Percentiles rank a stretch among this genome's conserved stretches.
These are phyloP conservation scores for Suillus subalutaceus DNA, from an alignment of 768 basidiomycete species.

Conservation along the genomic window DNA sequence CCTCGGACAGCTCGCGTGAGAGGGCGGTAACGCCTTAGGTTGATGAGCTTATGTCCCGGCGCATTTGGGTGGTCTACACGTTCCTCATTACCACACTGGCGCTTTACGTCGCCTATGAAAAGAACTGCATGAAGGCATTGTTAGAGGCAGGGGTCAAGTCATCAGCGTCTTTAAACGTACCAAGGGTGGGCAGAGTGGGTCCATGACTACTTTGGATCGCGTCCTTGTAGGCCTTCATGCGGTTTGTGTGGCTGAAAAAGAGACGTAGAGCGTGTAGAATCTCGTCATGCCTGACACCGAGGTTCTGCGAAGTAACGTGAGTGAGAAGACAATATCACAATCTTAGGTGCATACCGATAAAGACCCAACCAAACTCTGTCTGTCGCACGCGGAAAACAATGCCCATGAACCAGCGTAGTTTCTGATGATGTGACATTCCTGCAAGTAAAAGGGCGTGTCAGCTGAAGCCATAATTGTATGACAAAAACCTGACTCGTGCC, in stretches of 20 bases:
- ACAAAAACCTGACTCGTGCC: conserved; percentile 39
- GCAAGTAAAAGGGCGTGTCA: conserved; percentile 11
- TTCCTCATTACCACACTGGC: conserved; percentile 35
- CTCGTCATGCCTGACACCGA: not conserved
- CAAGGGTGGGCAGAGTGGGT: conserved; percentile 28
- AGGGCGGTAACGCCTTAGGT: conserved; percentile 41
- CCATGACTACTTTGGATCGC: conserved; percentile 31
- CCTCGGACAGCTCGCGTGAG: conserved; percentile 45
- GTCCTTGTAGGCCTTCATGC: conserved; percentile 33
- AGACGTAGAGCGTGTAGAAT: not conserved
- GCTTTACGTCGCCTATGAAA: conserved; percentile 34
- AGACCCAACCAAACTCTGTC: conserved; percentile 37
- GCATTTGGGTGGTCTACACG: conserved; percentile 28
- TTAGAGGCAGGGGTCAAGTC: conserved; percentile 11
- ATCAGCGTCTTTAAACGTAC: not conserved
- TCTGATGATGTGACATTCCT: conserved; percentile 49
- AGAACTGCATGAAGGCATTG: conserved; percentile 24
- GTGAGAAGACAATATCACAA: too few relatives aligned
- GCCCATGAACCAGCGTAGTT: conserved; percentile 48
- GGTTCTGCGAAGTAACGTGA: not conserved
- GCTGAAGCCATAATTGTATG: not conserved
- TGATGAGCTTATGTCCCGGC: conserved; percentile 37
- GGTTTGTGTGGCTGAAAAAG: conserved; percentile 19
- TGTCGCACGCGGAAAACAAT: conserved; percentile 46
- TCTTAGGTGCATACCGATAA: not conserved